A percentile compares a stretch with the other conserved stretches of the same genome.
These are phyloP conservation scores for Neoarthrinium moseri DNA, from an alignment of 2,329 filamentous ascomycete species.

Conservation along the genomic window DNA sequence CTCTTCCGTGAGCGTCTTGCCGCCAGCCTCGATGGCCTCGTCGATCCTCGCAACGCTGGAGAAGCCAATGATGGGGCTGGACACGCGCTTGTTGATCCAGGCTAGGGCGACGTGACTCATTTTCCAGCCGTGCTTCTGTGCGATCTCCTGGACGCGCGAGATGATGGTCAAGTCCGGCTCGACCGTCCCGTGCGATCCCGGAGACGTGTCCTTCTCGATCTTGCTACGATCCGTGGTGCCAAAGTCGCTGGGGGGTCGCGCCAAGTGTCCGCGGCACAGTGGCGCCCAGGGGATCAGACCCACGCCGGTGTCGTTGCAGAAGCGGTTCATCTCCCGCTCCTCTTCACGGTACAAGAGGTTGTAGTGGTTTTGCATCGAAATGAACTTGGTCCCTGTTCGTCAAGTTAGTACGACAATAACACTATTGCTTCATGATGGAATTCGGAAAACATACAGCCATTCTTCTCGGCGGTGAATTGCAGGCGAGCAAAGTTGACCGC, in stretches of 20 bases:
- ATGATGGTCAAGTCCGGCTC: constrained; percentile 39
- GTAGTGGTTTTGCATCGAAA: constrained; percentile 62
- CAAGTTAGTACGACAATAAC: neutral
- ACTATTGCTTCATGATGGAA: no score
- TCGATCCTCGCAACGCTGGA: constrained; percentile 59
- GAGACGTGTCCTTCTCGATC: constrained; percentile 37
- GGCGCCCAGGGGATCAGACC: constrained; percentile 40
- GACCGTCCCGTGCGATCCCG: constrained; percentile 29
- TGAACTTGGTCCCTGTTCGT: constrained; percentile 52
- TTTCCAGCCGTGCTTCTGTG: constrained; percentile 53
- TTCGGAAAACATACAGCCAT: constrained; percentile 37
- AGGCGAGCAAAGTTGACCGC: constrained; percentile 51
- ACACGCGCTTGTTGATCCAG: constrained; percentile 56
- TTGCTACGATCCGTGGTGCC: constrained; percentile 27
- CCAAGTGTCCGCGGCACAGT: constrained; percentile 35
- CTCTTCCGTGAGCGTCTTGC: constrained; percentile 51
- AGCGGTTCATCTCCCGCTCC: constrained; percentile 43
- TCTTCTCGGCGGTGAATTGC: constrained; percentile 55
- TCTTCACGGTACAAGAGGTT: constrained; percentile 66
- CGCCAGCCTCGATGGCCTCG: constrained; percentile 50
- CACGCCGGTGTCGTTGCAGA: constrained; percentile 39
- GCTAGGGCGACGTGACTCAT: constrained; percentile 66
- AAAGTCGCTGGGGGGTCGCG: constrained; percentile 28
- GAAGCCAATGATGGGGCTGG: constrained; percentile 62
- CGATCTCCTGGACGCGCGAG: constrained; percentile 55